Evolutionary conservation across 805 yeast genomes (phyloP), one percentile per base, ranked within the genome.

Genomic region (Wickerhamomyces tratensis): DNA sequence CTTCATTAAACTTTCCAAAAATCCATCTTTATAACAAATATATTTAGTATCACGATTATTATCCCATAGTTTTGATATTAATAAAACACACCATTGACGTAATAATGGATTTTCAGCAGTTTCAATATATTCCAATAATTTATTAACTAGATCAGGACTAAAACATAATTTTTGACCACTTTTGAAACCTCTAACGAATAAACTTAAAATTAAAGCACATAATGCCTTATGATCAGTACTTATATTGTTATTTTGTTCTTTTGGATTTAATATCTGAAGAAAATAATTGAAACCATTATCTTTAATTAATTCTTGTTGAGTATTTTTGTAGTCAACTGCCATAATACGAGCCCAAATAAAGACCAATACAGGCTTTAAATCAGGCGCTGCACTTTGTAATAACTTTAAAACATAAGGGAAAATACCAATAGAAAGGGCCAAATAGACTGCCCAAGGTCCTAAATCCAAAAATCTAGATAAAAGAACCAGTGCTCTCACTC

Each of bases 301-400:
- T 53, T 89, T 89, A 49, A 93, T 76, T 30, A 93, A 71, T 56
- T 93, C 98, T 48, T 82, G 88, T 59, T 93, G 98, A 4, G 96
- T 86, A 54, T 84, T 82, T 49, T 77, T 75, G 58, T 84, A 82
- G 61, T 91, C 98, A 25, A 93, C 94, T 4, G 97, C 89, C 93
- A 93, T 87, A 25, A 93, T 87, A 50, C 98, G 72, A 1, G 98
- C 96, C 98, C 98, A 93, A 42, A 93, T 93, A 54, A 91, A 93
- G 2, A 93, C 93, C 44, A 93, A 64, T 4, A 91, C 95, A 0
- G 98, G 98, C 54, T 88, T 88, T 45, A 93, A 68, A 55, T 93
- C 98, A 27, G 86, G 94, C 0, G 98, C 96, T 0, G 98, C 98
- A 46, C 94, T 82, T 58, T 91, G 98, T 33, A 93, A 65, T 25